These are phyloP conservation scores for Saccharomyces jurei DNA, from an alignment of 805 yeast genomes.

Conservation along the genomic window DNA sequence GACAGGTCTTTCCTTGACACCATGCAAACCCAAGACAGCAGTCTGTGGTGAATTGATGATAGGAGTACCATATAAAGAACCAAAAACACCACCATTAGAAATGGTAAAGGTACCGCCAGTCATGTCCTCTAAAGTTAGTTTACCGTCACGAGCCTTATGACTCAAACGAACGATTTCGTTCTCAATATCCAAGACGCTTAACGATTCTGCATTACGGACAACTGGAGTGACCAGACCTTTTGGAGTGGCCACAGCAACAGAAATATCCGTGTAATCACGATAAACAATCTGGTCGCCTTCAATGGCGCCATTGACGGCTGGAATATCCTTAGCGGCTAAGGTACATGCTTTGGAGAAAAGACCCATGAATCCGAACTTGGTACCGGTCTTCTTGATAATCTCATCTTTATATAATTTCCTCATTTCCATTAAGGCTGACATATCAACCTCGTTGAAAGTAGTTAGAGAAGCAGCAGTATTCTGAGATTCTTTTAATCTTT, in stretches of 20 bases:
- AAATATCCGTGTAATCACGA: constrained; percentile 93
- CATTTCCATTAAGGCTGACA: constrained; percentile 86
- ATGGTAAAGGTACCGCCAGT: constrained; percentile 98
- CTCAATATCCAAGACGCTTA: constrained; percentile 82
- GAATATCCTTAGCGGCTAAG: constrained; percentile 88
- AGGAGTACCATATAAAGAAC: constrained; percentile 96
- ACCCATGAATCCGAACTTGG: constrained; percentile 98
- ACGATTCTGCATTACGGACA: constrained; percentile 91
- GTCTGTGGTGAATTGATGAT: constrained; percentile 97
- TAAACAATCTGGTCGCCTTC: constrained; percentile 90
- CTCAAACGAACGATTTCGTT: constrained; percentile 75
- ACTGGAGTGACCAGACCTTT: constrained; percentile 98
- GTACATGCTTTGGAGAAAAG: constrained; percentile 90
- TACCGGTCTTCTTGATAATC: constrained; percentile 84
- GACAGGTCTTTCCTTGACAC: constrained; percentile 95
- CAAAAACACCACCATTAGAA: constrained; percentile 98
- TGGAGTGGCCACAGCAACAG: constrained; percentile 97
- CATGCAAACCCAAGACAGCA: constrained; percentile 95
- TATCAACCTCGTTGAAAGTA: constrained; percentile 96
- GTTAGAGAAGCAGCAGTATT: constrained; percentile 97
- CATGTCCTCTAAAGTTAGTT: constrained; percentile 95
- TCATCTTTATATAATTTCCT: constrained; percentile 96
- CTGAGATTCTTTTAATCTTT: constrained; percentile 97
- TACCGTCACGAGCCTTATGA: constrained; percentile 92
- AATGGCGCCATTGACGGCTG: constrained; percentile 91